Conservation (phyloP, 2,329 filamentous ascomycete species). For the Ceratocystis albifundus region DNA sequence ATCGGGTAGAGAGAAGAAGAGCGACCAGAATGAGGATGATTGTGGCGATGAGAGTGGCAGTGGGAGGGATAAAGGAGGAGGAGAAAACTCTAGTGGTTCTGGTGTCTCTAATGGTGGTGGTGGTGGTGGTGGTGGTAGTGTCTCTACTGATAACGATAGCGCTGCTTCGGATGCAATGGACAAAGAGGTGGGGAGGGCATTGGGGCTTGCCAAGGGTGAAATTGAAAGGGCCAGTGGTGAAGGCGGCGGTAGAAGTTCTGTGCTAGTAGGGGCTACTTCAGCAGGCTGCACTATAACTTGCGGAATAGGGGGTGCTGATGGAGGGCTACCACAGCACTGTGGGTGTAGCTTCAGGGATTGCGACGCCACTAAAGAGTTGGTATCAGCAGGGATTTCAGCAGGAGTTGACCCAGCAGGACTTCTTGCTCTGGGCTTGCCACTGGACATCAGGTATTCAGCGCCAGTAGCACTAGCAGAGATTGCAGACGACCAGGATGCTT, state of each 20-base stretch:
- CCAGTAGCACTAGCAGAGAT: neutral
- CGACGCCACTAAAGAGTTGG: neutral
- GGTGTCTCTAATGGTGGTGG: constrained; percentile 24
- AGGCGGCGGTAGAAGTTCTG: neutral
- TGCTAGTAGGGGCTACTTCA: neutral
- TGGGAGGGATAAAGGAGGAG: constrained; percentile 28
- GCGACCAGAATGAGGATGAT: constrained; percentile 13
- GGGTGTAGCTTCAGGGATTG: neutral
- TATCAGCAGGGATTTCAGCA: neutral
- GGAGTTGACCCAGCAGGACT: too few relatives aligned
- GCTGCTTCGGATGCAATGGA: constrained; percentile 5
- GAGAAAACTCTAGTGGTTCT: constrained; percentile 22
- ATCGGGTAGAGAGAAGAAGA: constrained; percentile 17
- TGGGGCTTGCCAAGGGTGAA: neutral
- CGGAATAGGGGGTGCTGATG: neutral
- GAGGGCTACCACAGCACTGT: neutral
- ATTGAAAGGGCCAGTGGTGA: neutral
- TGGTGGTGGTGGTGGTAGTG: constrained; percentile 25
- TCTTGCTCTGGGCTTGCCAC: neutral
- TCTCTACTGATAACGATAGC: constrained; percentile 16
- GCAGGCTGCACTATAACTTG: constrained; percentile 4
- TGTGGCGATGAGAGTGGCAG: constrained; percentile 27
- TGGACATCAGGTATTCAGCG: neutral
- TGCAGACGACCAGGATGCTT: constrained; percentile 1
- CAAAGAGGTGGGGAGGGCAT: neutral